Evolutionary conservation across 129 eudicot species (phyloP).

Genomic region (Erigeron canadensis): DNA sequence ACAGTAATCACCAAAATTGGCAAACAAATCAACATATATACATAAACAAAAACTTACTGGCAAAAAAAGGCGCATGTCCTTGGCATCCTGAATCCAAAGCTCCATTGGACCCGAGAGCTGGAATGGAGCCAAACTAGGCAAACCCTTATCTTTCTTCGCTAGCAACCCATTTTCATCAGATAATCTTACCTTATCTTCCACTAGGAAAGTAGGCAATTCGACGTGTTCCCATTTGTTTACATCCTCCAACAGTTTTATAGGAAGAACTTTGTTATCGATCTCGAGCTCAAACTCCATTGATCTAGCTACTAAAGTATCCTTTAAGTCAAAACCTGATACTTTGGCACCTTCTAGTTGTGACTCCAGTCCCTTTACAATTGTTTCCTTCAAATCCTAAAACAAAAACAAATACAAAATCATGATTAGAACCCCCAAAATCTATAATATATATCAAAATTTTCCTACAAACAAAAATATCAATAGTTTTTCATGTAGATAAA

Average conservation of each 20-base stretch:
- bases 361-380: conserved; percentile 11
- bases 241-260: conserved; percentile 23
- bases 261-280: conserved; percentile 17
- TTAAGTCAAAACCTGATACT: conserved; percentile 15
- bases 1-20: neutral
- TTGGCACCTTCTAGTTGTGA: neutral
- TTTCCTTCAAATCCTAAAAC: conserved; percentile 23
- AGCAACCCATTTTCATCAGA: neutral
- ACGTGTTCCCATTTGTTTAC: conserved; percentile 25
- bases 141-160: conserved; percentile 32
- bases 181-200: conserved; percentile 2
- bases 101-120: conserved; percentile 99
- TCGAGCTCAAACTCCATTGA: conserved; percentile 22
- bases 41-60: conserved; percentile 50
- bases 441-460: too few relatives aligned
- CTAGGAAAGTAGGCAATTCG: conserved; percentile 19
- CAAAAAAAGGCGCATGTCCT: conserved; percentile 72
- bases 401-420: neutral
- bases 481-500: neutral
- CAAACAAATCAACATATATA: neutral
- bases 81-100: conserved; percentile 86
- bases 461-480: neutral
- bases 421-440: neutral
- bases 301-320: conserved; percentile 17
- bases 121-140: conserved; percentile 87